phyloP scores from a whole-genome alignment of 2,329 filamentous ascomycete genomes.

The Bisporella sp. region DNA sequence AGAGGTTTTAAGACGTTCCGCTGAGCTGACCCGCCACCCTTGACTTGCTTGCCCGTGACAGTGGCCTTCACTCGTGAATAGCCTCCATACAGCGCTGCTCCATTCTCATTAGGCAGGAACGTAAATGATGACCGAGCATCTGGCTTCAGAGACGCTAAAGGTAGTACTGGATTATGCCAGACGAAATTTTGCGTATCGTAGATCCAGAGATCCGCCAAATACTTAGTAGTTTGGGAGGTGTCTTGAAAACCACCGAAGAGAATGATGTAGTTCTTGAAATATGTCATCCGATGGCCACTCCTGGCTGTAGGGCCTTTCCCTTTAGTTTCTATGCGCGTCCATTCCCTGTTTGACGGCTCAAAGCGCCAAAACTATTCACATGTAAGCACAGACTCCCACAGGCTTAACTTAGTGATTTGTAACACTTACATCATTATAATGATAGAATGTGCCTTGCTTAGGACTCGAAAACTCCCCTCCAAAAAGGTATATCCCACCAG shows the following conservation, averaged over 20 bases:
- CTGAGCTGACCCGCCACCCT: constrained; percentile 49
- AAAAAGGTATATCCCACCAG: constrained; percentile 79
- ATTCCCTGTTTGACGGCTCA: constrained; percentile 78
- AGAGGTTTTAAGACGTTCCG: constrained; percentile 76
- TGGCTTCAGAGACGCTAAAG: constrained; percentile 76
- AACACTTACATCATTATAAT: constrained; percentile 70
- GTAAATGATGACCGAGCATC: constrained; percentile 90
- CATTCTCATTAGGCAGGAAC: constrained; percentile 81
- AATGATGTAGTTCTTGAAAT: constrained; percentile 94
- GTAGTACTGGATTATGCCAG: constrained; percentile 73
- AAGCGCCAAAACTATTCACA: constrained; percentile 71
- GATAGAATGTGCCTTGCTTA: constrained; percentile 97
- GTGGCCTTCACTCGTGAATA: constrained; percentile 85
- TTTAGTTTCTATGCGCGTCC: constrained; percentile 77
- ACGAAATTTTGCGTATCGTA: constrained; percentile 85
- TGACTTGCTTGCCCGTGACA: constrained; percentile 54
- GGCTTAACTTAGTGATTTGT: not conserved
- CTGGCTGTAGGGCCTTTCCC: constrained; percentile 76
- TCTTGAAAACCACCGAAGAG: constrained; percentile 97
- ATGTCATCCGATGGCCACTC: constrained; percentile 92
- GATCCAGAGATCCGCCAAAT: constrained; percentile 88
- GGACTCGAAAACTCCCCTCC: constrained; percentile 95
- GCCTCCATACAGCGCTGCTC: constrained; percentile 85
- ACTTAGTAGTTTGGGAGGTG: constrained; percentile 90
- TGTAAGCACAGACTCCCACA: constrained; percentile 1